Evolutionary conservation across 164 flowering plant genomes (phyloP).

Genomic region (Magnolia changhungtana): DNA sequence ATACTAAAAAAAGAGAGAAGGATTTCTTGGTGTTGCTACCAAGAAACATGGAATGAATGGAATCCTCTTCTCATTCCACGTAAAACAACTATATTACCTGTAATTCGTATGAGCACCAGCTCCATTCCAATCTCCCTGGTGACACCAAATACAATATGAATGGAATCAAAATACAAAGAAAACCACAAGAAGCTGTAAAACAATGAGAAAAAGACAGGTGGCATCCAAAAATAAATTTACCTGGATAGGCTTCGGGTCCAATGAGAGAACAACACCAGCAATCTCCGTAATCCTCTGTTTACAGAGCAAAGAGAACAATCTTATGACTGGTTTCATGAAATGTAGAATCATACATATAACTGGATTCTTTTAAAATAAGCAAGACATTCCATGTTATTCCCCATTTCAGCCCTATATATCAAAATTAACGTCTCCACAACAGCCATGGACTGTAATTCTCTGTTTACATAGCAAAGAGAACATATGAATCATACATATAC

Average conservation of each 20-base stretch:
- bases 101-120: conserved; percentile 49
- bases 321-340: background rate
- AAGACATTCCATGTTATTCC: no score
- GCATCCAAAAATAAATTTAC: conserved; percentile 1
- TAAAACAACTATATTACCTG: conserved; percentile 11
- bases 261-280: conserved; percentile 38
- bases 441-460: no score
- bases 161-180: background rate
- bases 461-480: no score
- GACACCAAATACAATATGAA: background rate
- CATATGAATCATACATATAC: no score
- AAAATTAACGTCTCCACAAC: no score
- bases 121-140: conserved; percentile 45
- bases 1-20: background rate
- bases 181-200: background rate
- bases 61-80: background rate
- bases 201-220: background rate
- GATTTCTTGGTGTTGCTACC: background rate
- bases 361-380: no score
- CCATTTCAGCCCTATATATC: no score
- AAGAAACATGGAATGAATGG: background rate
- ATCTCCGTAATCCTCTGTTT: conserved; percentile 39
- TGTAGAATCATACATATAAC: background rate
- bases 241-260: conserved; percentile 41
- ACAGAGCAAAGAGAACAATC: background rate